Evolutionary conservation across 1,284 basidiomycete genomes (phyloP).

Genomic region (Xanthoconium separans): DNA sequence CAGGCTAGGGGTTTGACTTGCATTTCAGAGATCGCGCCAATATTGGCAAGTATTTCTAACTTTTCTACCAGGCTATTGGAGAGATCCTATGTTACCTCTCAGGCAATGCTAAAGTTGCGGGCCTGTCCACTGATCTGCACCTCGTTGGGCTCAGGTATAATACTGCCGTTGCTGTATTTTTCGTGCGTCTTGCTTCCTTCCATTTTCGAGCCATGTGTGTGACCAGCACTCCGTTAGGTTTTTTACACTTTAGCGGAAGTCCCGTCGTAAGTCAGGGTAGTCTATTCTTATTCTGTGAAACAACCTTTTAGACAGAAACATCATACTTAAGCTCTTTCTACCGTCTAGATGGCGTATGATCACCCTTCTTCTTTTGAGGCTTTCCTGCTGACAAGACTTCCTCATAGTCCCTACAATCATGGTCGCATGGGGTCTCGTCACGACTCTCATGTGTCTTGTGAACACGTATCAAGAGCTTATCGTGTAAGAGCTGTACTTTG

Average conservation of each 20-base stretch:
- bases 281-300: background rate
- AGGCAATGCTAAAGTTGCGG: slow-evolving; percentile 40
- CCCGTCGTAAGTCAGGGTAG: slow-evolving; percentile 41
- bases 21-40: slow-evolving; percentile 36
- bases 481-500: slow-evolving; percentile 10
- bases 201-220: background rate
- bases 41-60: slow-evolving; percentile 25
- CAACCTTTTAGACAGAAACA: slow-evolving; percentile 36
- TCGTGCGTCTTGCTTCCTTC: slow-evolving; percentile 32
- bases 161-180: slow-evolving; percentile 49
- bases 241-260: slow-evolving; percentile 47
- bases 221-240: slow-evolving; percentile 30
- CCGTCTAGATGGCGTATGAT: slow-evolving; percentile 48
- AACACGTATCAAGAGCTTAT: slow-evolving; percentile 35
- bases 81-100: background rate
- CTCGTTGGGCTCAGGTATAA: slow-evolving; percentile 46
- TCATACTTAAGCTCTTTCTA: slow-evolving; percentile 46
- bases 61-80: background rate
- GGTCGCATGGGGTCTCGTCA: slow-evolving; percentile 49
- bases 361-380: background rate
- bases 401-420: slow-evolving; percentile 45
- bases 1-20: background rate
- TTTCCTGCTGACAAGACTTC: slow-evolving; percentile 1
- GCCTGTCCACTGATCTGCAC: slow-evolving; percentile 40
- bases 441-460: slow-evolving; percentile 39